Evolutionary conservation across 257 asterid species (phyloP), one percentile per base, ranked within the genome.

Genomic region (Avicennia marina): DNA sequence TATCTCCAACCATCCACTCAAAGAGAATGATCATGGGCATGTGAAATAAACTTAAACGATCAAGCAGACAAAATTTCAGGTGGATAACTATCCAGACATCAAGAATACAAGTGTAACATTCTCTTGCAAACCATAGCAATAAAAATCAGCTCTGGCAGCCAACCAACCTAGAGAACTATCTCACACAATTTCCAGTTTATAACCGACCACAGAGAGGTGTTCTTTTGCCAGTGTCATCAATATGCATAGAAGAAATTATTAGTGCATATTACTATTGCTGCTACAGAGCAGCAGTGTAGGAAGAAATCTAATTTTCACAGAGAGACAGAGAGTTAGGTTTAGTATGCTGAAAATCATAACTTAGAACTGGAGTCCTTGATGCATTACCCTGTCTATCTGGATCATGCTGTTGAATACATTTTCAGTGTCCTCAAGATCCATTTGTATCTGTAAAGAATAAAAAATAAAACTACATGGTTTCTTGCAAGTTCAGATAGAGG

Each of bases 361-460:
- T 36, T 46, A 51, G 34, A 58, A 58, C 20, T 39, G 45, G 44
- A 51, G 42, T 57, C 26, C 18, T 32, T 60, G 68, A 57, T 36
- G 63, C 80, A 17, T 36, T 74, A 93, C 97, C 88, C 29, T 75
- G 75, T 93, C 98, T 21, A 93, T 83, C 76, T 63, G 85, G 71
- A 89, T 77, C 80, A 93, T 72, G 70, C 40, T 36, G 45, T 64
- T 67, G 74, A 80, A 74, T 51, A 80, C 57, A 56, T 69, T 64
- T 69, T 83, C 89, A 39, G 76, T 78, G 71, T 81, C 80, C 69
- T 34, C 53, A 61, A 88, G 76, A 65, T 86, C 90, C 74, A 70
- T 64, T 72, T 84, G 85, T 77, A 93, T 83, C 98, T 93, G 83
- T 8, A 68, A 72, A 41, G 50, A 67, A 48, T 51, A 50, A 24